These are phyloP conservation scores for Amanita molliuscula DNA, from an alignment of 768 basidiomycete species.

Conservation along the genomic window DNA sequence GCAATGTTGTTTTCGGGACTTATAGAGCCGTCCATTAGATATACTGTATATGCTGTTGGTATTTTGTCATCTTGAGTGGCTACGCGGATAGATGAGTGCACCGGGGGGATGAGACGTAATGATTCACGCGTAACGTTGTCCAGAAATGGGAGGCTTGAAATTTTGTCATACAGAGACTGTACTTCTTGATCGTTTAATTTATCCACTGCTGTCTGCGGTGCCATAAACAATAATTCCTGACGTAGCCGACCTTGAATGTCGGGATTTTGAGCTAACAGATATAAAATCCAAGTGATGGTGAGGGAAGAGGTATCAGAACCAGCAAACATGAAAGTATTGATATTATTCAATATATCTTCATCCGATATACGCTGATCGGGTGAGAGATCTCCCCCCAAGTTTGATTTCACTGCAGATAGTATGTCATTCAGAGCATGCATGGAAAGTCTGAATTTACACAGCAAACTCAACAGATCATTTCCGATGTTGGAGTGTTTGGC, in stretches of 20 bases:
- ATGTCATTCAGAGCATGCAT: background rate
- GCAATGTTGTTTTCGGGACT: constrained; percentile 30
- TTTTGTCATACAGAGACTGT: constrained; percentile 40
- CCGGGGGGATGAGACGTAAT: constrained; percentile 69
- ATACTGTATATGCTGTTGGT: constrained; percentile 59
- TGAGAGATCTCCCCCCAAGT: constrained; percentile 59
- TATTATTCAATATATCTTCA: constrained; percentile 75
- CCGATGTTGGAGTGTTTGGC: constrained; percentile 44
- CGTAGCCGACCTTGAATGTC: constrained; percentile 63
- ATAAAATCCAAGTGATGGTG: constrained; percentile 76
- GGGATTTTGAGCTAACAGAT: constrained; percentile 59
- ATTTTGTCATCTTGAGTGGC: constrained; percentile 72
- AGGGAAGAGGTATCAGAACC: constrained; percentile 85
- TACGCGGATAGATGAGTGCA: constrained; percentile 74
- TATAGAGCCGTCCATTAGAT: constrained; percentile 34
- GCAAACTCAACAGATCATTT: constrained; percentile 67
- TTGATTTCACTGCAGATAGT: constrained; percentile 61
- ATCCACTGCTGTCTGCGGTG: constrained; percentile 24
- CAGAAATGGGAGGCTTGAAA: constrained; percentile 59
- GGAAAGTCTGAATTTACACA: constrained; percentile 40
- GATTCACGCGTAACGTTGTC: constrained; percentile 71
- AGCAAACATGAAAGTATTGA: constrained; percentile 86
- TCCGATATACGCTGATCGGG: constrained; percentile 72
- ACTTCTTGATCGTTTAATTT: constrained; percentile 54
- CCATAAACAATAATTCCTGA: constrained; percentile 46